Evolutionary conservation across 768 basidiomycete species (phyloP), one percentile per base, ranked within the genome.

Genomic region (Tephrocybe sp.): DNA sequence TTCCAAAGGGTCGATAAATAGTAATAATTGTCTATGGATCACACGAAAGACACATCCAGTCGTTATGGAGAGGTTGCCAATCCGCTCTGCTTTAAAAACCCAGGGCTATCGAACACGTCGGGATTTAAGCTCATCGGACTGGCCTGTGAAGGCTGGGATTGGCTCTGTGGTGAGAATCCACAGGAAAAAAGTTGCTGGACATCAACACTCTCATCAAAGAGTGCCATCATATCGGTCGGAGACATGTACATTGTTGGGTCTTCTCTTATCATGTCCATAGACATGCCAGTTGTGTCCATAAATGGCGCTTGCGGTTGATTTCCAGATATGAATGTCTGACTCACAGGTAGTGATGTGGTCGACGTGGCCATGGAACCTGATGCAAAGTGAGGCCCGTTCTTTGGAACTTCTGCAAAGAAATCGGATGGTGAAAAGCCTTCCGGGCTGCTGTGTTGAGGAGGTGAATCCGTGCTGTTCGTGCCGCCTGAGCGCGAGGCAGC

Each of bases 381-480:
- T 21, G 53, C 40, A 54, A 66, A 67, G 7, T 55, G 46, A 8
- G 58, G 34, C 15, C 57, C 59, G n/a, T 65, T 60, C 51, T 70
- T 73, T 56, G 66, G 57, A 28, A 76, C 69, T 56, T 83, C 81
- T n/a, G 71, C 66, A 64, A 84, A 85, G 63, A 86, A 84, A 39
- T 86, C 86, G 17, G 78, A 73, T 0, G 82, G 76, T 1, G 85
- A 83, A 60, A 85, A 86, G 6, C 78, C 75, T 60, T 87, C 85
- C 3, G 85, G 84, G 59, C 84, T 85, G 60, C 83, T 70, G 56
- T 79, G 67, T 53, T 77, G 71, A 48, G 80, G 67, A 45, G 79
- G 62, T 50, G 77, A 72, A 57, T 74, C 71, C 36, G 68, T 69
- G 53, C 73, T 77, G 46, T 70, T 41, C 20, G 51, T 37, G 33